Conservation (phyloP, 1,284 basidiomycete genomes). For the Ustilago loliicola region DNA sequence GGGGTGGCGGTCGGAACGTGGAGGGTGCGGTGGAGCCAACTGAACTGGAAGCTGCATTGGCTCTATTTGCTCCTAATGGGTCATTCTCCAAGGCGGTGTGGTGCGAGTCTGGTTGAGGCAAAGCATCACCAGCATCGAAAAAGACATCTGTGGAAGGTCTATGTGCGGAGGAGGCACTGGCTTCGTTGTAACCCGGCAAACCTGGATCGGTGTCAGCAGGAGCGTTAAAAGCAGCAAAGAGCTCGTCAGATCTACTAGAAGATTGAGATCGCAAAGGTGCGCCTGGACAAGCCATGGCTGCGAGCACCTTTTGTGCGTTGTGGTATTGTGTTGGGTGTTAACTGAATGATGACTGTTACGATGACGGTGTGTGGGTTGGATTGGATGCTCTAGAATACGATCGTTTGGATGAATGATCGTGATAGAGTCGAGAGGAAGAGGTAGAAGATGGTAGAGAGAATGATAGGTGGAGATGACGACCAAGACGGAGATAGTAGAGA, state of each 20-base stretch:
- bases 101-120: conserved; percentile 32
- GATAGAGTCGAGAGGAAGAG: background rate
- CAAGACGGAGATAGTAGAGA: background rate
- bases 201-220: conserved; percentile 27
- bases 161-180: conserved; percentile 27
- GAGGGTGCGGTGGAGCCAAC: background rate
- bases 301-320: background rate
- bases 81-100: conserved; percentile 23
- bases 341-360: background rate
- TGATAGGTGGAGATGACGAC: background rate
- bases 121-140: conserved; percentile 63
- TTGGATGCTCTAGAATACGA: too few relatives aligned
- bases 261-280: conserved; percentile 20
- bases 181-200: conserved; percentile 36
- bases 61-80: conserved; percentile 47
- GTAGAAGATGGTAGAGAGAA: background rate
- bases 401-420: background rate
- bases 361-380: background rate
- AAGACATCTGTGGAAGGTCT: conserved; percentile 49
- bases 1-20: conserved; percentile 13
- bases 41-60: conserved; percentile 17
- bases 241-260: conserved; percentile 38
- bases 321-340: background rate
- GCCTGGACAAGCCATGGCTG: conserved; percentile 40
- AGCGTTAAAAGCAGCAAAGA: conserved; percentile 47